phyloP scores from a whole-genome alignment of 768 basidiomycete species.

The Mycena sanguinolenta region DNA sequence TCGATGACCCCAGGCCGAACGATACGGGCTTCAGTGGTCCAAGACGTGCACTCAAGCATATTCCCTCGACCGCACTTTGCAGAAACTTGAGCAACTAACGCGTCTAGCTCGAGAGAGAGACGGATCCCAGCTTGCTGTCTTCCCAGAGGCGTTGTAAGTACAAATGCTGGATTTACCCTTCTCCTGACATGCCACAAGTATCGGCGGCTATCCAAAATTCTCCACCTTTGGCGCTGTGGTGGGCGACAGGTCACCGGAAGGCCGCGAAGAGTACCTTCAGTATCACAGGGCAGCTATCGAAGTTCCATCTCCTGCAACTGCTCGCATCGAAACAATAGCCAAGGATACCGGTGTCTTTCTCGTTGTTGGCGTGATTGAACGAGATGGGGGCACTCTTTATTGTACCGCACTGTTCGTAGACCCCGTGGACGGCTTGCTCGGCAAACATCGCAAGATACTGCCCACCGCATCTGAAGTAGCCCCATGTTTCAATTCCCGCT shows the following conservation, averaged over 20 bases:
- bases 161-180: not conserved
- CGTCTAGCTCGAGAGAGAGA: constrained; percentile 62
- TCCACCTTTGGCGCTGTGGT: constrained; percentile 66
- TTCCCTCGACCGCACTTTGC: constrained; percentile 59
- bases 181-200: constrained; percentile 45
- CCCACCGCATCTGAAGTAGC: constrained; percentile 67
- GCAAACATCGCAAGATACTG: constrained; percentile 74
- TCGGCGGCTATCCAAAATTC: constrained; percentile 73
- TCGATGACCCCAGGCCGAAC: constrained; percentile 17
- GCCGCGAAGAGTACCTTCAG: constrained; percentile 70
- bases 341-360: constrained; percentile 55
- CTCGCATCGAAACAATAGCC: constrained; percentile 63
- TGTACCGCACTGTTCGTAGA: constrained; percentile 72
- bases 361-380: constrained; percentile 72
- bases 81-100: constrained; percentile 62
- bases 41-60: constrained; percentile 63
- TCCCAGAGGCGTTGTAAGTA: constrained; percentile 71
- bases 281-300: constrained; percentile 70
- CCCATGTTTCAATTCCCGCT: not conserved
- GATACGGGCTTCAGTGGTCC: constrained; percentile 66
- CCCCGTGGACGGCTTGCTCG: constrained; percentile 64
- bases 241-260: constrained; percentile 62
- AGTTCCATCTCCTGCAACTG: constrained; percentile 64
- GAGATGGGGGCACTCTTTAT: constrained; percentile 70
- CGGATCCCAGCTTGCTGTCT: constrained; percentile 62